Evolutionary conservation across 148 eudicot genomes (phyloP), one percentile per base, ranked within the genome.

Genomic region (Drosera capensis): DNA sequence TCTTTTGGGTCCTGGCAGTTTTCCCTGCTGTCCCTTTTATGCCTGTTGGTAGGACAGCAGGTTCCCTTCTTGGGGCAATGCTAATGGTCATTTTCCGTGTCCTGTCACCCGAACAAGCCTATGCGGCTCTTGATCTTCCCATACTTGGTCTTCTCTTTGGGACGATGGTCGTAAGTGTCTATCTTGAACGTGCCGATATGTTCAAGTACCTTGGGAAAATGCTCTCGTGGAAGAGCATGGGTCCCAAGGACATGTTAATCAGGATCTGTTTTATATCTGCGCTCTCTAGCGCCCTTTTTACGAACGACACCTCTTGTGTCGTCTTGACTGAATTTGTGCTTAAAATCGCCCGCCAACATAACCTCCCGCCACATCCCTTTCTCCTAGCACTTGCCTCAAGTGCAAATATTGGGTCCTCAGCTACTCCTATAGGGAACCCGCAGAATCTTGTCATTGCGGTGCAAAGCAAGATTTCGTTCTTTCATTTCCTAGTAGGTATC

Each of bases 361-460:
- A 73, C 20, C 60, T 77, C 26, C 72, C 78, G 7, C 92, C 92
- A 28, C 84, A 68, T 12, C 92, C 84, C 1, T 81, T 81, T 35
- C 57, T 81, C 14, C 45, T 81, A 7, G 92, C 92, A 3, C 71
- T 81, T 7, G 84, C 92, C 46, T 63, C 92, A 1, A 74, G 84
- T 43, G 84, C 92, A 2, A 81, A 77, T 51, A 77, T 81, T 34
- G 85, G 92, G 14, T 81, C 92, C 1, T 55, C 92, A 0, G 85
- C 92, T 3, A 81, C 79, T 7, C 79, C 38, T 9, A 47, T 29
- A 2, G 58, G 58, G 0, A 71, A 71, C 62, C 75, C 75, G 0
- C 71, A 71, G 46, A 71, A 71, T 29, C 71, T 71, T 25, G 75
- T 71, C 43, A 71, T 71, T 24, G 75, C 75, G 6, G 68, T 71